Evolutionary conservation across 768 basidiomycete genomes (phyloP).

Genomic region (Boletus subparvulus): DNA sequence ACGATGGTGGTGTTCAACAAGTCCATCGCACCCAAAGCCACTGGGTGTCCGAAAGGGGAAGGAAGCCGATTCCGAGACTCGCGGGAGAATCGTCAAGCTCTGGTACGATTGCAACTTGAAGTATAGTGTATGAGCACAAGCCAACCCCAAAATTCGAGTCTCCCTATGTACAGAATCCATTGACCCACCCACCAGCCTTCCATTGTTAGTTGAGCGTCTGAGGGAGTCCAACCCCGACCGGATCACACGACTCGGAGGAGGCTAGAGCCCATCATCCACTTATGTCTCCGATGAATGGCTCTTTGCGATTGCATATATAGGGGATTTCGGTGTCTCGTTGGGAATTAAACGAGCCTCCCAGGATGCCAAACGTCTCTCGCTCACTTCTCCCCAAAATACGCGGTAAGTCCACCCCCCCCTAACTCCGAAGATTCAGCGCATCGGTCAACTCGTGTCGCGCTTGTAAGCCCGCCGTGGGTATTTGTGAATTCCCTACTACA

Average conservation of each 20-base stretch:
- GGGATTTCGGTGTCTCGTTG: not conserved
- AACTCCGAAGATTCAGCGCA: not conserved
- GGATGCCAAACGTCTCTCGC: not conserved
- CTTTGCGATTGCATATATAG: constrained; percentile 17
- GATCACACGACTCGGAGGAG: constrained; percentile 13
- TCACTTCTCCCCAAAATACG: not conserved
- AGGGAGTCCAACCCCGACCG: constrained; percentile 6
- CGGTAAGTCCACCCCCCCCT: not conserved
- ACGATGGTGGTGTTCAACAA: constrained; percentile 1
- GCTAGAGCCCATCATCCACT: constrained; percentile 16
- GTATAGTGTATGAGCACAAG: not conserved
- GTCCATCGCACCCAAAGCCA: constrained; percentile 1
- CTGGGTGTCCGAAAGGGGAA: constrained; percentile 28
- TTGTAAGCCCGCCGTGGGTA: not conserved
- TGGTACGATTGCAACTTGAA: no score
- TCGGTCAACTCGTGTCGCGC: not conserved
- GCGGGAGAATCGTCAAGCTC: constrained; percentile 21
- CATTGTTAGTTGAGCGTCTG: not conserved
- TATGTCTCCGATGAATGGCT: constrained; percentile 9
- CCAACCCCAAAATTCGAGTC: not conserved
- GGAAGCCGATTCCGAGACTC: constrained; percentile 11
- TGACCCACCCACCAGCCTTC: constrained; percentile 15
- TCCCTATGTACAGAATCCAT: not conserved
- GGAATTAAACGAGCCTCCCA: no score
- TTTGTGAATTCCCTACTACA: not conserved